Evolutionary conservation across 2,329 filamentous ascomycete species (phyloP).

Genomic region (Trichoderma guizhouense): DNA sequence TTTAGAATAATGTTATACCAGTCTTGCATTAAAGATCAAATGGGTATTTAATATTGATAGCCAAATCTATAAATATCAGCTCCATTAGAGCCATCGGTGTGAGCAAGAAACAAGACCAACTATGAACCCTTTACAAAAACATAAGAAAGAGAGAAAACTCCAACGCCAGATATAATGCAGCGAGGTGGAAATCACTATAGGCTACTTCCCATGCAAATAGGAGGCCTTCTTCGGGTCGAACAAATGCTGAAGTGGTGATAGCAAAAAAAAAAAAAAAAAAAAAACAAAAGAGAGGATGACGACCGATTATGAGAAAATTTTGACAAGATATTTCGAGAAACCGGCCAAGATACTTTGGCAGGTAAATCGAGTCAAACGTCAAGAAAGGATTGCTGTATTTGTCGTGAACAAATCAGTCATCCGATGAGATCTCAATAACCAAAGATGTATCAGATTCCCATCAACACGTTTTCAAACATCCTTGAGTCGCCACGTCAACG

Average conservation of each 20-base stretch:
- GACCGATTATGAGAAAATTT: background rate
- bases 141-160: background rate
- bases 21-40: background rate
- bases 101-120: background rate
- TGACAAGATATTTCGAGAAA: background rate
- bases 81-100: background rate
- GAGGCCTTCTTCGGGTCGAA: background rate
- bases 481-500: conserved; percentile 49
- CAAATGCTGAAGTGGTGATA: background rate
- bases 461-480: conserved; percentile 22
- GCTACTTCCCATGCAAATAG: background rate
- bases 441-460: background rate
- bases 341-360: background rate
- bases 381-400: background rate
- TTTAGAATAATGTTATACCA: background rate
- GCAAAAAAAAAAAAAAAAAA: background rate
- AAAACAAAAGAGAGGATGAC: background rate
- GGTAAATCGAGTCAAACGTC: background rate
- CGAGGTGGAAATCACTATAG: background rate
- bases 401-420: background rate
- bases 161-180: background rate
- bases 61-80: background rate
- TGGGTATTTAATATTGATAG: background rate
- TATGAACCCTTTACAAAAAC: background rate
- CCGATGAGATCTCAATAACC: background rate